A percentile compares a stretch with the other conserved stretches of the same genome.
phyloP scores from a whole-genome alignment of 441 rosid genomes.

The Geranium incanum region DNA sequence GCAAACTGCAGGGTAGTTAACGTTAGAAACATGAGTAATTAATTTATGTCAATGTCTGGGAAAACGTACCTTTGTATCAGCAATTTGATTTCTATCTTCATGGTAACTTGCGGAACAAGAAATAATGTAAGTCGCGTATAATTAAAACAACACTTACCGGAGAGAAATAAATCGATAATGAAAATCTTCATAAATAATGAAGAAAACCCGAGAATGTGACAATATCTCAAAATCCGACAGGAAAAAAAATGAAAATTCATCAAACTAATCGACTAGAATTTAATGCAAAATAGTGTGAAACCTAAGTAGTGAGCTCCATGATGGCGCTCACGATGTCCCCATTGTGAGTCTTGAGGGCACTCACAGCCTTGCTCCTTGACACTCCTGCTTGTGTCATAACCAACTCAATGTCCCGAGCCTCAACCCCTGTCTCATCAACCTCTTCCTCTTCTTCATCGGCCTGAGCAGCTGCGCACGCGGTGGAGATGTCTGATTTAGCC shows the following conservation, averaged over 20 bases:
- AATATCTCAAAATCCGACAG: too few relatives aligned
- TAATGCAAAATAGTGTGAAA: background rate
- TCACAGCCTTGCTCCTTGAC: constrained; percentile 59
- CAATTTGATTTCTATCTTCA: too few relatives aligned
- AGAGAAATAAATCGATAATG: too few relatives aligned
- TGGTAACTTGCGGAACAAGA: too few relatives aligned
- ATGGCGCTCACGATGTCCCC: constrained; percentile 84
- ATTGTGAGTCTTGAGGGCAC: constrained; percentile 56
- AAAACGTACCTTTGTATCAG: too few relatives aligned
- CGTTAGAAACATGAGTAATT: background rate
- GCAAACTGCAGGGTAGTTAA: background rate
- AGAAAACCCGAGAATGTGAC: too few relatives aligned
- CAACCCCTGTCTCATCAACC: constrained; percentile 66
- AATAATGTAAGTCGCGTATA: too few relatives aligned
- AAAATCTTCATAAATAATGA: too few relatives aligned
- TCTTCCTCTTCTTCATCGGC: constrained; percentile 54
- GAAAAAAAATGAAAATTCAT: too few relatives aligned
- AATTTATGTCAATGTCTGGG: too few relatives aligned
- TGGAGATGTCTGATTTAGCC: constrained; percentile 57
- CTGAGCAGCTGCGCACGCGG: constrained; percentile 25
- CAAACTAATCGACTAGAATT: too few relatives aligned
- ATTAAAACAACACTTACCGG: too few relatives aligned
- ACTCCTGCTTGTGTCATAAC: constrained; percentile 91
- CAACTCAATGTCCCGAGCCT: constrained; percentile 71
- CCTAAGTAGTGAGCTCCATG: constrained; percentile 63